These are phyloP conservation scores for Diplocarpon rosae DNA, from an alignment of 2,329 filamentous ascomycete species.

Conservation along the genomic window DNA sequence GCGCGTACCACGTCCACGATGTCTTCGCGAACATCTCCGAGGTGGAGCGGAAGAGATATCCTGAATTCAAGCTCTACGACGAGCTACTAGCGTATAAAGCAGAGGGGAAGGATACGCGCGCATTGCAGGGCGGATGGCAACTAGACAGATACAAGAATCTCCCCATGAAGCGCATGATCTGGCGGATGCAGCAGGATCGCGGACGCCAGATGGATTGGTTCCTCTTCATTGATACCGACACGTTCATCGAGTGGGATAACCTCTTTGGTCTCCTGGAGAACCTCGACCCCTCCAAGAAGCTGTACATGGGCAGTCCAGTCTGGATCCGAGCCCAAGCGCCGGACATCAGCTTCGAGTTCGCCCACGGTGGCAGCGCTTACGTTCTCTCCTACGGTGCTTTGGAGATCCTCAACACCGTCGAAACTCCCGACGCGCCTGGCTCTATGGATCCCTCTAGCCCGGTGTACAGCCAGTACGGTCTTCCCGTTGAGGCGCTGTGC, in stretches of 20 bases:
- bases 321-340: not conserved
- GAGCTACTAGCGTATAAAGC: slow-evolving; percentile 5
- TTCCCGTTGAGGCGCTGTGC: slow-evolving; percentile 6
- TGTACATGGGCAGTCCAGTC: slow-evolving; percentile 8
- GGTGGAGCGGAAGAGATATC: not conserved
- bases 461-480: slow-evolving; percentile 6
- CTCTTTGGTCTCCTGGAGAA: slow-evolving; percentile 8
- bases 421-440: not conserved
- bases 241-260: slow-evolving; percentile 14
- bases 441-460: not conserved
- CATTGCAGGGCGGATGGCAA: slow-evolving; percentile 8
- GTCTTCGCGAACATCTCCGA: slow-evolving; percentile 25
- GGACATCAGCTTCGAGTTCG: slow-evolving; percentile 5
- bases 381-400: slow-evolving; percentile 10
- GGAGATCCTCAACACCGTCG: slow-evolving; percentile 6
- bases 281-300: slow-evolving; percentile 2
- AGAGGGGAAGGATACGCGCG: slow-evolving; percentile 10
- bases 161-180: slow-evolving; percentile 11
- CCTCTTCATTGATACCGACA: slow-evolving; percentile 14
- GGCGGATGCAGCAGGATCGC: slow-evolving; percentile 6
- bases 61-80: slow-evolving; percentile 9
- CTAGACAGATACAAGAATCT: slow-evolving; percentile 14
- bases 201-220: slow-evolving; percentile 9
- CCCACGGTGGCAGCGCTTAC: slow-evolving; percentile 11
- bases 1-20: slow-evolving; percentile 34